Conservation (phyloP, 495 filamentous ascomycete genomes). For the Pseudotulostoma volvatum region DNA sequence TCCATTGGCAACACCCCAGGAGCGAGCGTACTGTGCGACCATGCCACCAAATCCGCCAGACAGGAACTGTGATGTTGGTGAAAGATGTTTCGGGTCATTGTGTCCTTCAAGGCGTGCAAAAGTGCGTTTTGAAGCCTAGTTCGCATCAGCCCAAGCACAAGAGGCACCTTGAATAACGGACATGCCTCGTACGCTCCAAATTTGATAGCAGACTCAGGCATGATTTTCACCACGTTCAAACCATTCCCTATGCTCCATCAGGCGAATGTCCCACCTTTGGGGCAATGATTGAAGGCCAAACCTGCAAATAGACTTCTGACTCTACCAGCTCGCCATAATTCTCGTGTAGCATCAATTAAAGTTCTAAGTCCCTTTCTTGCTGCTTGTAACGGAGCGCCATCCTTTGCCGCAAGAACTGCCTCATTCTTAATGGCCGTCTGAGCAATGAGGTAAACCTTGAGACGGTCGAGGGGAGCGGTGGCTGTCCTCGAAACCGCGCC, state of each 20-base stretch:
- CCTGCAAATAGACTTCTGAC: slow-evolving; percentile 87
- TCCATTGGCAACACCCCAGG: background rate
- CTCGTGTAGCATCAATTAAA: slow-evolving; percentile 51
- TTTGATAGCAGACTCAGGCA: slow-evolving; percentile 94
- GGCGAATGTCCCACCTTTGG: slow-evolving; percentile 10
- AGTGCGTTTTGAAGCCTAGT: slow-evolving; percentile 71
- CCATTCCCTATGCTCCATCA: slow-evolving; percentile 63
- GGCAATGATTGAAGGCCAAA: slow-evolving; percentile 25
- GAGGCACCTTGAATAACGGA: too few relatives aligned
- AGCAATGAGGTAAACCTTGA: slow-evolving; percentile 95
- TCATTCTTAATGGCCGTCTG: slow-evolving; percentile 51
- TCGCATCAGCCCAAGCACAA: slow-evolving; percentile 12
- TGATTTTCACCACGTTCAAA: slow-evolving; percentile 90
- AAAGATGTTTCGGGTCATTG: slow-evolving; percentile 60
- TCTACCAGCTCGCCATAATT: slow-evolving; percentile 76
- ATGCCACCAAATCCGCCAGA: slow-evolving; percentile 84
- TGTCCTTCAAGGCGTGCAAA: slow-evolving; percentile 82
- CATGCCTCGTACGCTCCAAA: slow-evolving; percentile 84
- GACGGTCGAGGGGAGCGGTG: slow-evolving; percentile 87
- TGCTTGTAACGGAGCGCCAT: slow-evolving; percentile 49
- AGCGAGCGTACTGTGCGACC: slow-evolving; percentile 59
- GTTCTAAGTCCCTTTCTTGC: slow-evolving; percentile 50
- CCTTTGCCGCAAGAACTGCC: slow-evolving; percentile 49
- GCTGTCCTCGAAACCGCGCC: slow-evolving; percentile 84
- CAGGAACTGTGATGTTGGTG: slow-evolving; percentile 70